Evolutionary conservation across 2,329 filamentous ascomycete genomes (phyloP).

Genomic region (Aureobasidium leucospermi): DNA sequence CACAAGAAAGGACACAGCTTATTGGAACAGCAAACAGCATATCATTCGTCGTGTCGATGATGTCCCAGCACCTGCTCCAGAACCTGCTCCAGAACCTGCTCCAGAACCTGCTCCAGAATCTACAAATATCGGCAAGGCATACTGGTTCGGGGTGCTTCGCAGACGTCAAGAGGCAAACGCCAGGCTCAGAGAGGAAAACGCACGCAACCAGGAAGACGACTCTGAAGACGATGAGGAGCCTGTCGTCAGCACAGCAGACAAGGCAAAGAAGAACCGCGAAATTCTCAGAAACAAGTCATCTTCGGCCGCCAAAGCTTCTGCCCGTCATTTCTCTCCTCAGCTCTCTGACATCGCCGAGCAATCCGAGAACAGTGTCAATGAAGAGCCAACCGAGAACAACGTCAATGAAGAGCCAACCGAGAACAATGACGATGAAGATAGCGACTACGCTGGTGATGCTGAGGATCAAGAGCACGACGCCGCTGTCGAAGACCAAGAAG

Average conservation of each 20-base stretch:
- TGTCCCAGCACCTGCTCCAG: too few species aligned
- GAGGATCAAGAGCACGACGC: neutral
- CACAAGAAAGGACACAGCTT: neutral
- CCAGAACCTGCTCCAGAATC: neutral
- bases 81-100: too few species aligned
- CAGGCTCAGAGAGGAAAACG: neutral
- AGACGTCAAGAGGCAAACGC: neutral
- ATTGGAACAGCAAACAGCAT: neutral
- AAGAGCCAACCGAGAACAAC: neutral
- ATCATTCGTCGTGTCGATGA: neutral
- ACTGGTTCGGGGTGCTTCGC: neutral
- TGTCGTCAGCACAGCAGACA: neutral
- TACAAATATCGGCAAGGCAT: neutral
- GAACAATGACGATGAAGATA: too few species aligned
- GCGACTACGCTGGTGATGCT: neutral
- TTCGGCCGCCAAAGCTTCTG: neutral
- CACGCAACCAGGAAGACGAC: neutral
- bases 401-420: neutral
- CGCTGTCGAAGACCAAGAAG: neutral
- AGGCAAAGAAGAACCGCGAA: neutral
- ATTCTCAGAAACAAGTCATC: neutral
- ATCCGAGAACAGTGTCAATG: neutral
- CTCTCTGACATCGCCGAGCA: neutral
- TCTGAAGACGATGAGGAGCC: neutral
- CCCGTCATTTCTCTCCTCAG: neutral